A percentile compares a stretch with the other conserved stretches of the same genome.
phyloP scores from a whole-genome alignment of 306 rosid species.

The Glycine tomentella region DNA sequence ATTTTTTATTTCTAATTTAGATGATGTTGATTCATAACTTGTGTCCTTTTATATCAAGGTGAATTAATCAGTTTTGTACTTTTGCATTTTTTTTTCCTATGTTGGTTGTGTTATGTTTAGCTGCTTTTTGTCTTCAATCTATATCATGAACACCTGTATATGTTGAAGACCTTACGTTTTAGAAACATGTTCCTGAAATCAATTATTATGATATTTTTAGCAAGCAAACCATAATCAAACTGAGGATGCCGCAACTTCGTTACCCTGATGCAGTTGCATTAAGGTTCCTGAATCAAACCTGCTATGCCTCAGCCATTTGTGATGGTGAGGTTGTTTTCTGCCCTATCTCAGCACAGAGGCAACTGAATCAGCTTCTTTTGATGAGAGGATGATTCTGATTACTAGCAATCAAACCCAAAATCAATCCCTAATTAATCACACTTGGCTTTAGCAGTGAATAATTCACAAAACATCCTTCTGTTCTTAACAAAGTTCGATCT shows the following conservation, averaged over 20 bases:
- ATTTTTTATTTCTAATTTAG: constrained; percentile 1
- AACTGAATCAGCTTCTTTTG: background rate
- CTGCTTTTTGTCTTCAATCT: constrained; percentile 9
- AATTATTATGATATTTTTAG: background rate
- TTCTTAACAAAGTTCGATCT: constrained; percentile 5
- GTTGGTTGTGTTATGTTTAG: background rate
- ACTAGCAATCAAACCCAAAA: background rate
- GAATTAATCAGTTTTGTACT: background rate
- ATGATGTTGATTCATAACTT: constrained; percentile 24
- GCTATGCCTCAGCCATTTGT: background rate
- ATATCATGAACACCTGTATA: background rate
- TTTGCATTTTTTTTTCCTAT: background rate
- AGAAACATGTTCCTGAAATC: background rate
- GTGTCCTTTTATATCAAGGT: background rate
- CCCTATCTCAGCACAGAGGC: background rate
- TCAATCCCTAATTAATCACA: background rate
- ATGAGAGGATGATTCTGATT: background rate
- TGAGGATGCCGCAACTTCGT: background rate
- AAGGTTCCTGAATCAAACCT: background rate
- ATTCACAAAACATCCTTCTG: constrained; percentile 2
- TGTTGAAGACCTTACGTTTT: background rate
- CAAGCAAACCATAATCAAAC: background rate
- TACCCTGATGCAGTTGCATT: constrained; percentile 2
- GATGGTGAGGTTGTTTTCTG: background rate
- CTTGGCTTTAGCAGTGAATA: constrained; percentile 6